Percentiles rank a stretch among this genome's conserved stretches.
Evolutionary conservation across 2,329 filamentous ascomycete genomes (phyloP).

Genomic region (Berkeleyomyces rouxiae): DNA sequence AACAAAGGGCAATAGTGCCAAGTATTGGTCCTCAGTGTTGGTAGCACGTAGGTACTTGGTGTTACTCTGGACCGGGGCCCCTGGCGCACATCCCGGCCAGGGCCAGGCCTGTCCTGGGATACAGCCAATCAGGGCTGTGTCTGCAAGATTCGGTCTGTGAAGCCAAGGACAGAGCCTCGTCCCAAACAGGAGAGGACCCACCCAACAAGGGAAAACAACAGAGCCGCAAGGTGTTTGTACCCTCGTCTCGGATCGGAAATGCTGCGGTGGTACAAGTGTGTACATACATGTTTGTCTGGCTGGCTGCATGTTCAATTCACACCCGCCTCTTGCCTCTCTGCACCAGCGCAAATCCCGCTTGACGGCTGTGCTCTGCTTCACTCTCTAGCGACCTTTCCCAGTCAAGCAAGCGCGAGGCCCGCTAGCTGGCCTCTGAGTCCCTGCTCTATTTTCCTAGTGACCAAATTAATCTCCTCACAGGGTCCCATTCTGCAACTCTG

Average conservation of each 20-base stretch:
- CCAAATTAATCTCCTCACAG: constrained; percentile 1
- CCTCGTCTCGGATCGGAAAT: neutral
- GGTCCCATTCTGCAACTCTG: neutral
- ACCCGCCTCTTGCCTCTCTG: too few species aligned
- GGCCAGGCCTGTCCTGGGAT: neutral
- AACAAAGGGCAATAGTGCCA: neutral
- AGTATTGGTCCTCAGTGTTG: neutral
- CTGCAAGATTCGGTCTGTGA: neutral
- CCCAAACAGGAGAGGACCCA: neutral
- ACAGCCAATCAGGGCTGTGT: neutral
- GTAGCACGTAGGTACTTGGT: neutral
- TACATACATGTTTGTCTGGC: neutral
- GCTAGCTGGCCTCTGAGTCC: neutral
- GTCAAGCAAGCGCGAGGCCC: neutral
- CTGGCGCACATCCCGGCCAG: neutral
- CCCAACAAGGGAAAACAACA: neutral
- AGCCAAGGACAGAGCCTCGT: neutral
- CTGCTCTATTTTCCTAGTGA: neutral
- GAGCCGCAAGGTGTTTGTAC: neutral
- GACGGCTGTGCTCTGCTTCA: neutral
- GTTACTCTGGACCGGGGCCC: neutral
- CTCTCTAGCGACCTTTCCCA: neutral
- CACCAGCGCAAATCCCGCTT: neutral
- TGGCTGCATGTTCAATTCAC: neutral
- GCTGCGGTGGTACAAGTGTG: neutral